Conservation (phyloP, 2,329 filamentous ascomycete species). For the Cyphellophora europaea region DNA sequence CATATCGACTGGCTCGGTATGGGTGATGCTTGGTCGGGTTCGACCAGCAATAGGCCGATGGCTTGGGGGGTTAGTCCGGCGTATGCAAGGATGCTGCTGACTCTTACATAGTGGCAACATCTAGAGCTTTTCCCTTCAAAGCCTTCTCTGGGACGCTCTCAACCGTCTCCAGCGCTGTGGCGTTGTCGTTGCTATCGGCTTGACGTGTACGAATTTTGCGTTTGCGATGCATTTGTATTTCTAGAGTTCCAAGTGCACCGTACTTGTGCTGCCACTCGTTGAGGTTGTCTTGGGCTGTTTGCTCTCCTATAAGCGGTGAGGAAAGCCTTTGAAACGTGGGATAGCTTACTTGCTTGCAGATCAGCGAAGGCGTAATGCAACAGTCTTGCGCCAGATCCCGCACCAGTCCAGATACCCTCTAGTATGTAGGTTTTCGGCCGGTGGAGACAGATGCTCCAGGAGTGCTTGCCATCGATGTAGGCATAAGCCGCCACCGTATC, state of each 20-base stretch:
- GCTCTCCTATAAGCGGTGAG: slow-evolving; percentile 3
- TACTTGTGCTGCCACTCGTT: slow-evolving; percentile 3
- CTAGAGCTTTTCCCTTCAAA: slow-evolving; percentile 17
- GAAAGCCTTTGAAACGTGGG: not conserved
- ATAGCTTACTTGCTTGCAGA: slow-evolving; percentile 6
- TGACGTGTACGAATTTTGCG: slow-evolving; percentile 1
- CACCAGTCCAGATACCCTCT: not conserved
- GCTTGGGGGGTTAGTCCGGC: not conserved
- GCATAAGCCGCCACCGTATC: slow-evolving; percentile 18
- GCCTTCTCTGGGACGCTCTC: slow-evolving; percentile 17
- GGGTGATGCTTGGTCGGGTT: not conserved
- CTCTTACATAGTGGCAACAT: slow-evolving; percentile 16
- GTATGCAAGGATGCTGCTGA: slow-evolving; percentile 3
- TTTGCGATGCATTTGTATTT: slow-evolving; percentile 5
- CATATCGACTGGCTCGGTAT: slow-evolving; percentile 3
- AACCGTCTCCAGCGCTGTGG: slow-evolving; percentile 3
- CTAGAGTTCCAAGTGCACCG: slow-evolving; percentile 4
- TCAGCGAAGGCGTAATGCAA: slow-evolving; percentile 17
- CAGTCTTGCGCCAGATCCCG: not conserved
- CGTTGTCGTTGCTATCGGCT: not conserved
- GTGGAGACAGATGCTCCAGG: not conserved
- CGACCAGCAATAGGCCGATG: not conserved
- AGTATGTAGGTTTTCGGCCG: not conserved
- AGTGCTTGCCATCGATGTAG: slow-evolving; percentile 9
- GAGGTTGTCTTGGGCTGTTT: slow-evolving; percentile 1